Evolutionary conservation across 352 stramenopile species (phyloP).

Genomic region (Plasmopara viticola): DNA sequence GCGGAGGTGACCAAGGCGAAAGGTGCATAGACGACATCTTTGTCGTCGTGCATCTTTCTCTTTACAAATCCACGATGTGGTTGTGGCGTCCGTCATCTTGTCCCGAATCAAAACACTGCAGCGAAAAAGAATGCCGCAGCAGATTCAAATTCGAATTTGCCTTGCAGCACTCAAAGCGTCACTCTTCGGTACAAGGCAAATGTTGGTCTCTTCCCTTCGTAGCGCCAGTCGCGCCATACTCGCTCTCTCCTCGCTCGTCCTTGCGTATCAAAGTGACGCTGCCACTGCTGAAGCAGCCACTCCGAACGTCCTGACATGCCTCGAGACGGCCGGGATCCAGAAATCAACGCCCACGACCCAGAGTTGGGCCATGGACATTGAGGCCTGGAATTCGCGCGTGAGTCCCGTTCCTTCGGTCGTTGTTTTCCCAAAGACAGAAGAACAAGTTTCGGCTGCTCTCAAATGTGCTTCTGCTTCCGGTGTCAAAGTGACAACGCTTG

Average conservation of each 20-base stretch:
- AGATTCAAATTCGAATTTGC: conserved; percentile 1
- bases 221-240: not conserved
- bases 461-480: conserved; percentile 1
- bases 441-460: conserved; percentile 1
- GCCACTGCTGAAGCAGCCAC: not conserved
- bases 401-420: not conserved
- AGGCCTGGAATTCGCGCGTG: conserved; percentile 3
- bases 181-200: not conserved
- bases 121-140: no score
- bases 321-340: not conserved
- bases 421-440: conserved; percentile 2
- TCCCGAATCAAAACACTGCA: no score
- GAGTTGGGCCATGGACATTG: not conserved
- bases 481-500: conserved; percentile 2
- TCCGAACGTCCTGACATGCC: not conserved
- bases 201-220: not conserved
- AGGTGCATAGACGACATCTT: no score
- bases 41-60: no score
- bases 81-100: no score
- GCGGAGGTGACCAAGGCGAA: no score
- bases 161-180: not conserved
- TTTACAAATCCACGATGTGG: no score
- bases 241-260: conserved; percentile 1
- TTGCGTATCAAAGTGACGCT: not conserved
- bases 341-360: not conserved